Evolutionary conservation across 2,329 filamentous ascomycete genomes (phyloP), one percentile per base, ranked within the genome.

Genomic region (Pestalotiopsis sp.): DNA sequence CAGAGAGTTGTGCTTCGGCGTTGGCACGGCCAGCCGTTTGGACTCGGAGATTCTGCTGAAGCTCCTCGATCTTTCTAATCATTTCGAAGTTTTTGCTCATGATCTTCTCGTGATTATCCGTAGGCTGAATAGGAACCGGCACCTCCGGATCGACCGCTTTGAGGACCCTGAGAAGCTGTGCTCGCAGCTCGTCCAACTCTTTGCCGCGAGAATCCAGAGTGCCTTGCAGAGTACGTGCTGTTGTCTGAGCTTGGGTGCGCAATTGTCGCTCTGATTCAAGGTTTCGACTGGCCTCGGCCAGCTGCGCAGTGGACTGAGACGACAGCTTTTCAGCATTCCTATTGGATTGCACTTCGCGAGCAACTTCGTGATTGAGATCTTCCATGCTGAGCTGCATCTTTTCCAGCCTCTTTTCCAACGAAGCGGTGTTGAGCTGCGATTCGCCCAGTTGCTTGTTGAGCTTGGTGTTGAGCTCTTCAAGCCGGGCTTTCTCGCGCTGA

Each of bases 321-420:
- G 93, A 91, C 25, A 91, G 88, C 79, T 97, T 97, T 80, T 98
- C 95, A 4, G 95, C 95, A 77, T 93, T 96, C 69, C 95, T 91
- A 76, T 91, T 96, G 23, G 91, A 90, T 82, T 98, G 97, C 76
- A 95, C 93, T 80, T 98, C 95, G 38, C 94, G 89, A 64, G 93
- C 92, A 66, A 98, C 88, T 79, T 98, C 94, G 74, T 98, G 95
- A 73, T 94, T 97, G 45, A 98, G 85, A 78, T 99, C 95, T 78
- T 99, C 95, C 9, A 98, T 82, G 75, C 88, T 94, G 57, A 98
- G 87, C 65, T 94, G 89, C 36, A 98, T 85, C 80, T 98, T 98
- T 81, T 98, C 95, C 66, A 96, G 92, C 79, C 96, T 94, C 84
- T 98, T 98, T 79, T 98, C 94, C 7, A 98, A 83, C 1, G 93